Percentiles rank a stretch among this genome's conserved stretches.
Evolutionary conservation across 495 filamentous ascomycete species (phyloP).

Genomic region (Hypoxylon intermedium): DNA sequence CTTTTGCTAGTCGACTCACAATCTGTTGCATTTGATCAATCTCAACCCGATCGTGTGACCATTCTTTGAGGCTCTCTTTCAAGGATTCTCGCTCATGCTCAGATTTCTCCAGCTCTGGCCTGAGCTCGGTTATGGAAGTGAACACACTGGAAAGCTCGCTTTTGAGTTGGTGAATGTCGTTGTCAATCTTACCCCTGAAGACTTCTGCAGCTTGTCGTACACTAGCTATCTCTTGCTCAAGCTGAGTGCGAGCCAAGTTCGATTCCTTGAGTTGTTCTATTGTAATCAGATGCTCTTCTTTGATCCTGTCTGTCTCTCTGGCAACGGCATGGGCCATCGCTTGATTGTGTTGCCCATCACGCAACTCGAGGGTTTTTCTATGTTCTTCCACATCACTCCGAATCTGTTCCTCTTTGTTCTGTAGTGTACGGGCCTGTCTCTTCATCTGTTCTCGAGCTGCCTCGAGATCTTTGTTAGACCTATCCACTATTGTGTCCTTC

Average conservation of each 20-base stretch:
- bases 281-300: slow-evolving; percentile 9
- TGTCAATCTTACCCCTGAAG: slow-evolving; percentile 9
- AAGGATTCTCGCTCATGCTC: slow-evolving; percentile 22
- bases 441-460: slow-evolving; percentile 31
- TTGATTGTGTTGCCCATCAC: slow-evolving; percentile 30
- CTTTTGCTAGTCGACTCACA: slow-evolving; percentile 25
- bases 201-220: slow-evolving; percentile 18
- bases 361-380: slow-evolving; percentile 14
- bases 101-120: slow-evolving; percentile 18
- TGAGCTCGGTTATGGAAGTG: slow-evolving; percentile 13
- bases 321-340: slow-evolving; percentile 19
- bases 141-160: slow-evolving; percentile 14
- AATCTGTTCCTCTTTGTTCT: slow-evolving; percentile 20
- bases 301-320: slow-evolving; percentile 25
- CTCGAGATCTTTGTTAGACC: slow-evolving; percentile 23
- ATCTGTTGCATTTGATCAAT: slow-evolving; percentile 36
- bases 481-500: slow-evolving; percentile 14
- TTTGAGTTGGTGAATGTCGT: slow-evolving; percentile 22
- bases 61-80: slow-evolving; percentile 31
- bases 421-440: slow-evolving; percentile 11
- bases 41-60: slow-evolving; percentile 33
- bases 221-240: slow-evolving; percentile 31
- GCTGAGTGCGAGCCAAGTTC: slow-evolving; percentile 15
- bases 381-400: slow-evolving; percentile 20
- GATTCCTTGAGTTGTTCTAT: slow-evolving; percentile 32